phyloP scores from a whole-genome alignment of 352 stramenopile genomes.

The Blastocystis sp. region DNA sequence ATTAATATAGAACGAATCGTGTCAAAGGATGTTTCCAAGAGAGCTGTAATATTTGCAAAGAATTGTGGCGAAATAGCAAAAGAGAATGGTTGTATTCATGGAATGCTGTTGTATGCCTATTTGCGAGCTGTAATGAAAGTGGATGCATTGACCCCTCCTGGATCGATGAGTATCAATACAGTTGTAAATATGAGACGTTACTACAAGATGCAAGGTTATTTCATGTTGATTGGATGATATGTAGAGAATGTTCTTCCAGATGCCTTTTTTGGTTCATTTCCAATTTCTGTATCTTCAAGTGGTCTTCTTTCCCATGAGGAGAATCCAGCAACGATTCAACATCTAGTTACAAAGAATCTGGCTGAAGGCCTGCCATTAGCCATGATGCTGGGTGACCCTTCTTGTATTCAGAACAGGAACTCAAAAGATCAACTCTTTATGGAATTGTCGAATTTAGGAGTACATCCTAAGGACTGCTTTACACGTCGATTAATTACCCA shows the following conservation, averaged over 20 bases:
- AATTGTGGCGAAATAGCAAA: not conserved
- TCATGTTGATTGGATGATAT: not conserved
- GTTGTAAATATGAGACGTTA: slow-evolving; percentile 59
- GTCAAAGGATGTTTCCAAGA: not conserved
- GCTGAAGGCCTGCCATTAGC: not conserved
- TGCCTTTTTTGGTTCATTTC: slow-evolving; percentile 6
- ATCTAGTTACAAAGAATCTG: not conserved
- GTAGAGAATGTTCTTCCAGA: not conserved
- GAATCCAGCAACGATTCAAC: not conserved
- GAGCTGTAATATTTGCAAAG: not conserved
- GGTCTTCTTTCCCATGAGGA: not conserved
- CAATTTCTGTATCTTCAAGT: not conserved
- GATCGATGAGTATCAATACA: slow-evolving; percentile 33
- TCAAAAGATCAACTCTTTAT: not conserved
- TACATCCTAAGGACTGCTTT: slow-evolving; percentile 51
- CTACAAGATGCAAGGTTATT: not conserved
- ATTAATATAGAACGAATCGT: slow-evolving; percentile 9
- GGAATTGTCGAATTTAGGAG: slow-evolving; percentile 37
- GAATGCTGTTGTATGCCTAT: slow-evolving; percentile 30
- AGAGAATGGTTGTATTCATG: slow-evolving; percentile 21
- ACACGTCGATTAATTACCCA: slow-evolving; percentile 11
- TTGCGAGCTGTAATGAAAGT: not conserved
- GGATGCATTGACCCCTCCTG: not conserved
- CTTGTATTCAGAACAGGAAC: not conserved
- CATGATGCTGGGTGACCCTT: not conserved